These are phyloP conservation scores for Syzygium malaccense DNA, from an alignment of 441 rosid genomes.

Conservation along the genomic window DNA sequence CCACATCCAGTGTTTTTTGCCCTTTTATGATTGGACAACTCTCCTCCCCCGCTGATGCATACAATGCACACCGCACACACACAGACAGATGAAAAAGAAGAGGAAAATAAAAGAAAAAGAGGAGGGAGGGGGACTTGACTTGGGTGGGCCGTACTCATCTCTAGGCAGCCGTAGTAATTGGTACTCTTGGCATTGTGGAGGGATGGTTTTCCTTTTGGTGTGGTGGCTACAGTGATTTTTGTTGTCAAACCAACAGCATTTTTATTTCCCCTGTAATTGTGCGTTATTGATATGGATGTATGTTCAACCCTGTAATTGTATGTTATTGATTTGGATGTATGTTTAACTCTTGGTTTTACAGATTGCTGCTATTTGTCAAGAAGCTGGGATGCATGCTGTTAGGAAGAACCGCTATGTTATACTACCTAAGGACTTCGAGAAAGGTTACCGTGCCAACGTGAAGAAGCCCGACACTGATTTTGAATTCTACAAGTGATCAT, in stretches of 20 bases:
- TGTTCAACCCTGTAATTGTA: background rate
- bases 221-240: background rate
- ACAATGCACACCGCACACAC: background rate
- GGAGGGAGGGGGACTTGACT: background rate
- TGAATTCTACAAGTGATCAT: conserved; percentile 74
- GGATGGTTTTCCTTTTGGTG: background rate
- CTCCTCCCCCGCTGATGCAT: background rate
- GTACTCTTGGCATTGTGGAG: background rate
- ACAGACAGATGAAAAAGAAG: background rate
- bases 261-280: background rate
- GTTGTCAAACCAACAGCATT: background rate
- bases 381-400: conserved; percentile 97
- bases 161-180: background rate
- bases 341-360: conserved; percentile 10
- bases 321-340: background rate
- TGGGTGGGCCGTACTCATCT: background rate
- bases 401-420: conserved; percentile 94
- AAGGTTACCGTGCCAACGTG: conserved; percentile 85
- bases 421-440: conserved; percentile 90
- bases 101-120: background rate
- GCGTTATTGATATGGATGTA: background rate
- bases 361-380: conserved; percentile 96
- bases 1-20: background rate
- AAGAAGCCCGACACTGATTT: conserved; percentile 97
- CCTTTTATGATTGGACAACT: background rate